A percentile compares a stretch with the other conserved stretches of the same genome.
These are phyloP conservation scores for Arthrobotrys sinensis DNA, from an alignment of 2,329 filamentous ascomycete species.

Conservation along the genomic window DNA sequence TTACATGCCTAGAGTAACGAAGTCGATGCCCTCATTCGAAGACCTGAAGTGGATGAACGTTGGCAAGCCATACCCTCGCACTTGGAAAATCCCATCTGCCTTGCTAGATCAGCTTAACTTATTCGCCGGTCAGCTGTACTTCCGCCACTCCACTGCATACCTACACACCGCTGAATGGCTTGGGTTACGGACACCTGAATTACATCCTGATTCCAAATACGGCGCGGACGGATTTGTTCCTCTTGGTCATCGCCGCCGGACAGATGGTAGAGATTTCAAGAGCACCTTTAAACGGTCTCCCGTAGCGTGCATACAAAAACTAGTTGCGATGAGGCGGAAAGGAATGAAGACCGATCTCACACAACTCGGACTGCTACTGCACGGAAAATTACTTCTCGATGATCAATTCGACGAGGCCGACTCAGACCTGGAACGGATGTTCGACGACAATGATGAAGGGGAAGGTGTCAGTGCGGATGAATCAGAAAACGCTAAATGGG, in stretches of 20 bases:
- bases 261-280: conserved; percentile 34
- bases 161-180: conserved; percentile 71
- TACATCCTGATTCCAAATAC: neutral
- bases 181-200: conserved; percentile 68
- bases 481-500: conserved; percentile 26
- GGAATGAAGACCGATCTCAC: conserved; percentile 68
- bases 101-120: conserved; percentile 74
- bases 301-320: conserved; percentile 67
- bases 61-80: conserved; percentile 13
- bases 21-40: conserved; percentile 69
- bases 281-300: conserved; percentile 68
- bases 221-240: conserved; percentile 62
- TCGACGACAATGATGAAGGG: conserved; percentile 21
- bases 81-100: conserved; percentile 62
- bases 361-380: conserved; percentile 69
- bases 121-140: conserved; percentile 79
- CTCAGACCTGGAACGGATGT: conserved; percentile 36
- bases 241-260: conserved; percentile 20
- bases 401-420: conserved; percentile 59
- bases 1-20: conserved; percentile 71
- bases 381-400: conserved; percentile 56
- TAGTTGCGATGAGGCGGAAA: conserved; percentile 67
- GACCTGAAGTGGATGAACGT: conserved; percentile 65
- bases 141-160: conserved; percentile 74
- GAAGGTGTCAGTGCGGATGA: conserved; percentile 41